Evolutionary conservation across 106 monocot species (phyloP).

Genomic region (Iris macrosiphon): DNA sequence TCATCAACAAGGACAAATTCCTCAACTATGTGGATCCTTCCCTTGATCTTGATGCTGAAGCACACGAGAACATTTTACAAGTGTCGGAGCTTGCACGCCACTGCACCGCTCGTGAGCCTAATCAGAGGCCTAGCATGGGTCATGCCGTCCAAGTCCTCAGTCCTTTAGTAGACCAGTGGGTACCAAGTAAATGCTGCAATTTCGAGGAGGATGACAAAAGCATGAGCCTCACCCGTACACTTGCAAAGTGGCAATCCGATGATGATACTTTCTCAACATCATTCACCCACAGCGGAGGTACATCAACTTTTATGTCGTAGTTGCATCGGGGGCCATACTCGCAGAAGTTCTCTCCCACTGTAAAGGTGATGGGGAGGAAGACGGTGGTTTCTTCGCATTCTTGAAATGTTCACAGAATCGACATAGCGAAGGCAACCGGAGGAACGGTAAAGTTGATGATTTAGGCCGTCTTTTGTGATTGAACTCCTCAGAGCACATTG

Average conservation of each 20-base stretch:
- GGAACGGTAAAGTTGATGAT: too few relatives aligned
- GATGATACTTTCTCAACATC: slow-evolving; percentile 24
- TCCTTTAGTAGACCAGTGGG: slow-evolving; percentile 73
- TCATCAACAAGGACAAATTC: slow-evolving; percentile 35
- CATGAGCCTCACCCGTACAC: slow-evolving; percentile 32
- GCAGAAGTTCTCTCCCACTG: background rate
- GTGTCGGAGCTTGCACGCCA: slow-evolving; percentile 74
- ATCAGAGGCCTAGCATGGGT: slow-evolving; percentile 81
- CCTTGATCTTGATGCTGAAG: slow-evolving; percentile 45
- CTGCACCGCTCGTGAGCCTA: slow-evolving; percentile 78
- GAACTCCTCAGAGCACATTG: too few relatives aligned
- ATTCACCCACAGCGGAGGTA: slow-evolving; percentile 3
- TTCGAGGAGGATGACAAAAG: slow-evolving; percentile 21
- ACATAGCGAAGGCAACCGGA: too few relatives aligned
- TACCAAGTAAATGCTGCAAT: slow-evolving; percentile 27
- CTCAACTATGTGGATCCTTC: slow-evolving; percentile 34
- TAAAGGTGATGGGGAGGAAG: too few relatives aligned
- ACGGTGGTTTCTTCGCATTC: too few relatives aligned
- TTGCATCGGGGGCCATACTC: background rate
- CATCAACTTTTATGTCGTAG: slow-evolving; percentile 2
- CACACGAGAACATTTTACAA: slow-evolving; percentile 21
- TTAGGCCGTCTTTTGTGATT: too few relatives aligned
- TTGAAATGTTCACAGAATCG: too few relatives aligned
- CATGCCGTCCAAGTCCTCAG: slow-evolving; percentile 72
- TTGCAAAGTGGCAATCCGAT: slow-evolving; percentile 51